Evolutionary conservation across 2,329 filamentous ascomycete genomes (phyloP).

Genomic region (Dothistroma pini): DNA sequence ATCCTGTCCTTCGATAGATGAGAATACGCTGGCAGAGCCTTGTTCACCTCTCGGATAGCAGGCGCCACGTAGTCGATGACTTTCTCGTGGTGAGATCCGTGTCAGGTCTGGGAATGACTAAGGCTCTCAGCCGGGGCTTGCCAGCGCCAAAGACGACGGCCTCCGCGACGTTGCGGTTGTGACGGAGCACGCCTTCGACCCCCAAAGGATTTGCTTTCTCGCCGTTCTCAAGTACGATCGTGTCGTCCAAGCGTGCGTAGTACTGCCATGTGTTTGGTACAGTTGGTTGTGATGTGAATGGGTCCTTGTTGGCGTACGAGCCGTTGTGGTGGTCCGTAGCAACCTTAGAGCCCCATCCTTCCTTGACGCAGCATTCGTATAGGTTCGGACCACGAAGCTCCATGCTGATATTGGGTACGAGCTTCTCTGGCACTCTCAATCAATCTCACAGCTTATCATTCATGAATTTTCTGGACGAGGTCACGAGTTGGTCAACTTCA

Average conservation of each 20-base stretch:
- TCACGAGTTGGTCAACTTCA: slow-evolving; percentile 59
- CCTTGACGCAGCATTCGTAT: slow-evolving; percentile 40
- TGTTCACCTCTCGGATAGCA: slow-evolving; percentile 49
- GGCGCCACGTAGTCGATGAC: slow-evolving; percentile 49
- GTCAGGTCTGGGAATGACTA: slow-evolving; percentile 50
- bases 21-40: slow-evolving; percentile 47
- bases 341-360: slow-evolving; percentile 30
- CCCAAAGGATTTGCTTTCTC: slow-evolving; percentile 22
- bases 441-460: slow-evolving; percentile 59
- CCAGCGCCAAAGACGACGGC: slow-evolving; percentile 43
- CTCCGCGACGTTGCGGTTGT: slow-evolving; percentile 27
- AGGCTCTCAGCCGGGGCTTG: slow-evolving; percentile 48
- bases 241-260: slow-evolving; percentile 26
- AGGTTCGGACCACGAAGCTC: slow-evolving; percentile 34
- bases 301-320: slow-evolving; percentile 33
- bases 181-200: slow-evolving; percentile 17
- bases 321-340: slow-evolving; percentile 45
- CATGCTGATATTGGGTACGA: slow-evolving; percentile 23
- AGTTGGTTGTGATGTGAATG: slow-evolving; percentile 25
- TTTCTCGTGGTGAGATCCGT: slow-evolving; percentile 38
- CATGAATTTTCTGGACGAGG: slow-evolving; percentile 47
- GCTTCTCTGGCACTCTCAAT: slow-evolving; percentile 33
- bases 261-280: slow-evolving; percentile 22
- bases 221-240: slow-evolving; percentile 27
- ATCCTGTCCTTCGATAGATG: slow-evolving; percentile 52